Evolutionary conservation across 805 yeast genomes (phyloP).

Genomic region (Saturnispora galanensis): DNA sequence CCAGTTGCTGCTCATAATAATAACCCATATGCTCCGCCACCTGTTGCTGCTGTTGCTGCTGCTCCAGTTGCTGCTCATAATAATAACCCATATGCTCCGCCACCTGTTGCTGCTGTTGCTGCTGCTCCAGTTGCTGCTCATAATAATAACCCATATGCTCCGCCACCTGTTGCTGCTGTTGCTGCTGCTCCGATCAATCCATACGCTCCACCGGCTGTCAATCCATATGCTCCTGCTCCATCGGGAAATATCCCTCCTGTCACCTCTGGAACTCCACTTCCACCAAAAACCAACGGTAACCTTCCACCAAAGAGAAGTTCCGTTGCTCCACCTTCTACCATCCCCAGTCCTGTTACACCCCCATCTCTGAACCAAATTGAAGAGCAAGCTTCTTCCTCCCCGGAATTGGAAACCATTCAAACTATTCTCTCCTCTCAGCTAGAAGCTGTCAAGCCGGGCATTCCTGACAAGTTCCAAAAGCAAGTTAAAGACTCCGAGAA

Average conservation of each 20-base stretch:
- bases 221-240: slow-evolving; percentile 13
- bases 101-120: slow-evolving; percentile 1
- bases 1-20: slow-evolving; percentile 6
- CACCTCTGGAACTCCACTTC: neutral
- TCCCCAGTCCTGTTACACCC: slow-evolving; percentile 13
- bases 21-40: slow-evolving; percentile 3
- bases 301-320: slow-evolving; percentile 4
- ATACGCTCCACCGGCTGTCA: neutral
- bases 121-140: slow-evolving; percentile 6
- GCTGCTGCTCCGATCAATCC: neutral
- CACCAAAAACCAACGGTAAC: too few species aligned
- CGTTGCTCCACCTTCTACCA: slow-evolving; percentile 11
- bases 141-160: slow-evolving; percentile 1
- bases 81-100: slow-evolving; percentile 3
- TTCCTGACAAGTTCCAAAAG: slow-evolving; percentile 64
- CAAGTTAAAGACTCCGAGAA: slow-evolving; percentile 77
- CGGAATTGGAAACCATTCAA: slow-evolving; percentile 46
- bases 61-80: slow-evolving; percentile 5
- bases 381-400: slow-evolving; percentile 36
- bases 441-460: slow-evolving; percentile 53
- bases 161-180: slow-evolving; percentile 3
- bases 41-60: slow-evolving; percentile 1
- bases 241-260: neutral
- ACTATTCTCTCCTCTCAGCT: slow-evolving; percentile 46
- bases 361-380: slow-evolving; percentile 45